phyloP scores from a whole-genome alignment of 164 flowering plant species.

The Annona cherimola region DNA sequence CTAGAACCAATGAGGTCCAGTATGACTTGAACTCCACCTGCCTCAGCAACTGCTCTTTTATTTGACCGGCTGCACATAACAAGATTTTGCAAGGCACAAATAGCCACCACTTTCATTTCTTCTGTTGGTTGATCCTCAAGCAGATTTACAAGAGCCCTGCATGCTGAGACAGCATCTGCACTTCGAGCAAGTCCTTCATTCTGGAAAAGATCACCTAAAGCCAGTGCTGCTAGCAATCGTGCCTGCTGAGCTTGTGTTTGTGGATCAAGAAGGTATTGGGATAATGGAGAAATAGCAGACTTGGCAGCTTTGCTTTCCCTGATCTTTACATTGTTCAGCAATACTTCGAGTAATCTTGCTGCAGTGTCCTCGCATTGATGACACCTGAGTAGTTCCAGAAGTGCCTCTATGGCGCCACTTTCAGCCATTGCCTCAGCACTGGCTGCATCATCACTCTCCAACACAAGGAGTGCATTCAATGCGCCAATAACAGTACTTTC shows the following conservation, averaged over 20 bases:
- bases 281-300: constrained; percentile 76
- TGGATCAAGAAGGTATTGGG: constrained; percentile 97
- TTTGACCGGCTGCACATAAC: constrained; percentile 93
- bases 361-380: constrained; percentile 37
- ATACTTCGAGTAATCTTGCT: constrained; percentile 30
- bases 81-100: constrained; percentile 96
- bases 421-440: constrained; percentile 99
- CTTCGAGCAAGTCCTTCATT: constrained; percentile 86
- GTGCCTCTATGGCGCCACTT: constrained; percentile 36
- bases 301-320: constrained; percentile 83
- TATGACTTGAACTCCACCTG: constrained; percentile 96
- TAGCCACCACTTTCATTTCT: constrained; percentile 98
- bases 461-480: constrained; percentile 82
- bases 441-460: constrained; percentile 90
- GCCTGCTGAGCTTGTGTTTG: constrained; percentile 97
- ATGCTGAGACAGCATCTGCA: constrained; percentile 90
- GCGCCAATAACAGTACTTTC: constrained; percentile 86
- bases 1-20: constrained; percentile 86
- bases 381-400: constrained; percentile 30
- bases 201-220: constrained; percentile 96
- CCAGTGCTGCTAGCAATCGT: constrained; percentile 81
- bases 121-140: constrained; percentile 98
- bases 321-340: constrained; percentile 53
- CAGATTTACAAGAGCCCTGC: constrained; percentile 91
- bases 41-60: constrained; percentile 99